Percentiles rank a stretch among this genome's conserved stretches.
phyloP scores from a whole-genome alignment of 1,284 basidiomycete genomes.

The Kwoniella shivajii region DNA sequence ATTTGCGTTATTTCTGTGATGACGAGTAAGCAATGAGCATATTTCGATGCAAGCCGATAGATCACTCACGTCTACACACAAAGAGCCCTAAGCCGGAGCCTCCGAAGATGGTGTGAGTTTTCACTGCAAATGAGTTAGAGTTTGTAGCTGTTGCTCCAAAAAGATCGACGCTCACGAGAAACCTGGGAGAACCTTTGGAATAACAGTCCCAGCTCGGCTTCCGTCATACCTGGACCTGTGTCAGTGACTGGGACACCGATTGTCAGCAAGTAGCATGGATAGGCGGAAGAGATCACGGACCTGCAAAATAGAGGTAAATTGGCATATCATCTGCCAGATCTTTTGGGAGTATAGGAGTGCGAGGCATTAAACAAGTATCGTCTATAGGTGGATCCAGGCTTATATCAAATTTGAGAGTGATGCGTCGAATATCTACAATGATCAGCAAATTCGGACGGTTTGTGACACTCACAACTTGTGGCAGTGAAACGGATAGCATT shows the following conservation, averaged over 20 bases:
- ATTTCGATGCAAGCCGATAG: background rate
- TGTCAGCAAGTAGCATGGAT: background rate
- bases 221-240: slow-evolving; percentile 45
- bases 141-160: background rate
- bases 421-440: slow-evolving; percentile 26
- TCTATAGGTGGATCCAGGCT: slow-evolving; percentile 37
- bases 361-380: slow-evolving; percentile 35
- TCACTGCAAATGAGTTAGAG: slow-evolving; percentile 13
- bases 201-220: slow-evolving; percentile 36
- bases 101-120: slow-evolving; percentile 47
- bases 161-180: slow-evolving; percentile 23
- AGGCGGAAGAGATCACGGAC: background rate
- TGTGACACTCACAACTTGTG: slow-evolving; percentile 25
- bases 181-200: slow-evolving; percentile 48
- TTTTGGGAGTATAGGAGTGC: slow-evolving; percentile 17
- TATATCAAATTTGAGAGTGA: slow-evolving; percentile 43
- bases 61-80: slow-evolving; percentile 35
- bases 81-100: slow-evolving; percentile 47
- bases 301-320: slow-evolving; percentile 36
- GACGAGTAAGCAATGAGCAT: background rate
- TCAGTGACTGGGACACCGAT: slow-evolving; percentile 26
- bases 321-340: slow-evolving; percentile 28
- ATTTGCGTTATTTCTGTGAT: slow-evolving; percentile 43
- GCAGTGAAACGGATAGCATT: slow-evolving; percentile 50
- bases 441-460: slow-evolving; percentile 4